These are phyloP conservation scores for Dendrostoma leiphaemia DNA, from an alignment of 2,329 filamentous ascomycete genomes.

Conservation along the genomic window DNA sequence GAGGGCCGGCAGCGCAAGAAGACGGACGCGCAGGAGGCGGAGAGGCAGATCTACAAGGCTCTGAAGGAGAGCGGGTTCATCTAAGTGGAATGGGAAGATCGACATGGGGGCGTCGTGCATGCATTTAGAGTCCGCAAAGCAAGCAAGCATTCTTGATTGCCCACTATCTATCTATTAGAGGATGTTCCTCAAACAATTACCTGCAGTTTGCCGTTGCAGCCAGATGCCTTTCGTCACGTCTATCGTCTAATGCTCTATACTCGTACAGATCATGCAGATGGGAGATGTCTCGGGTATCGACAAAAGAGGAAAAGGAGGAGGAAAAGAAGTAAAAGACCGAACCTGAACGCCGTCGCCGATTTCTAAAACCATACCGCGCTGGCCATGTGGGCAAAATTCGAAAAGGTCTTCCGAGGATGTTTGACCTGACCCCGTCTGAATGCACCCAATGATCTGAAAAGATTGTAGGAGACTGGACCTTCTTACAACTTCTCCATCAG, in stretches of 20 bases:
- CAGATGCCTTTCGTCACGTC: slow-evolving; percentile 1
- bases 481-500: slow-evolving; percentile 62
- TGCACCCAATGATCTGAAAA: no score
- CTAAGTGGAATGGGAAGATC: no score
- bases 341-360: slow-evolving; percentile 16
- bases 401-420: no score
- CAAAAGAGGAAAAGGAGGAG: not conserved
- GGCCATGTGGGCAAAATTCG: not conserved
- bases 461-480: no score
- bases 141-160: no score
- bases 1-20: slow-evolving; percentile 32
- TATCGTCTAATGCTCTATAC: slow-evolving; percentile 16
- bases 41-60: slow-evolving; percentile 41
- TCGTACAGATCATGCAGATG: slow-evolving; percentile 17
- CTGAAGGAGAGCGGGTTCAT: slow-evolving; percentile 43
- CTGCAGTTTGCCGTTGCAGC: not conserved
- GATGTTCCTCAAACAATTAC: no score
- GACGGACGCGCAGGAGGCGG: slow-evolving; percentile 30
- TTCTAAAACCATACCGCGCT: slow-evolving; percentile 13
- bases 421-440: no score
- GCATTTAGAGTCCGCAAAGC: no score
- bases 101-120: no score
- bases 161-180: no score
- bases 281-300: slow-evolving; percentile 19
- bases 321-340: not conserved